Percentiles rank a stretch among this genome's conserved stretches.
phyloP scores from a whole-genome alignment of 108 stramenopile species.

The Cyclotella atomus region DNA sequence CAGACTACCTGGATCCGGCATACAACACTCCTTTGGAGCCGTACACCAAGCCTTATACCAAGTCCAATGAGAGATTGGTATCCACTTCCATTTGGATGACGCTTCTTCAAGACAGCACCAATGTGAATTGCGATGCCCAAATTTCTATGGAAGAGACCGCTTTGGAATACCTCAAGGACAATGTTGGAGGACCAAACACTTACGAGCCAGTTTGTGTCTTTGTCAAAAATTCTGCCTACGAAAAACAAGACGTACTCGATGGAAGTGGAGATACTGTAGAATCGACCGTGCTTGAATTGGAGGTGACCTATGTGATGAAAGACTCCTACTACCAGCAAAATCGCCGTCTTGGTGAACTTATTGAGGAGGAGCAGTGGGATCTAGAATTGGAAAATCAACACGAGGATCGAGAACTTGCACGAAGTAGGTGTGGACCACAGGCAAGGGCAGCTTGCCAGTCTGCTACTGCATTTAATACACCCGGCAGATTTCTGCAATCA shows the following conservation, averaged over 20 bases:
- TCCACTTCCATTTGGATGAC: conserved; percentile 1
- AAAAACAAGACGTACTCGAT: background rate
- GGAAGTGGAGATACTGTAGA: conserved; percentile 11
- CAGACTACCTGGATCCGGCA: background rate
- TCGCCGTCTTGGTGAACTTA: background rate
- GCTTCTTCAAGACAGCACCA: conserved; percentile 13
- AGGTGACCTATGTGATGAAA: conserved; percentile 16
- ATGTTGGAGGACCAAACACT: conserved; percentile 4
- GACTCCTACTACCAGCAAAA: background rate
- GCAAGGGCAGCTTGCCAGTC: too few relatives aligned
- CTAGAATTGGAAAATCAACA: background rate
- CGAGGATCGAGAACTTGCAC: background rate
- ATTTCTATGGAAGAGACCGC: conserved; percentile 13
- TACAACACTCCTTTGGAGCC: conserved; percentile 13
- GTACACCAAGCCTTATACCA: conserved; percentile 8
- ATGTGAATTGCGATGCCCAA: background rate
- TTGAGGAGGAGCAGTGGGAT: background rate
- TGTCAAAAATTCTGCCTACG: background rate
- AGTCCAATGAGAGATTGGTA: background rate
- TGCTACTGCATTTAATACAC: too few relatives aligned
- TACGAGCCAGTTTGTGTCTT: conserved; percentile 10
- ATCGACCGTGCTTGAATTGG: conserved; percentile 13
- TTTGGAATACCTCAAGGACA: conserved; percentile 1
- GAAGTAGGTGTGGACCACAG: background rate
- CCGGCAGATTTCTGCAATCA: too few relatives aligned